A percentile compares a stretch with the other conserved stretches of the same genome.
Conservation (phyloP, 2,329 filamentous ascomycete genomes). For the Fusarium dlaminii region DNA sequence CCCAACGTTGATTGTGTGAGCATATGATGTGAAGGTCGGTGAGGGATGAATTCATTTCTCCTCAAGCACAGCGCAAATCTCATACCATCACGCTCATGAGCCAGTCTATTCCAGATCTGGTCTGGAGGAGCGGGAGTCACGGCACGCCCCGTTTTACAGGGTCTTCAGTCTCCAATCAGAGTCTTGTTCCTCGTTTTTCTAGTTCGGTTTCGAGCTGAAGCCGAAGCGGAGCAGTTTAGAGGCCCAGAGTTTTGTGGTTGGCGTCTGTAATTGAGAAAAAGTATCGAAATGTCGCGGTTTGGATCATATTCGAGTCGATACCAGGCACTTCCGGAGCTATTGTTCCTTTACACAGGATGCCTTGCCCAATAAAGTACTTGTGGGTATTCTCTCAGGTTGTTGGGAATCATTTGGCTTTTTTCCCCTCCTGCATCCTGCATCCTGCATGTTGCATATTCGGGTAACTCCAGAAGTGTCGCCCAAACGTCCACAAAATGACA, state of each 20-base stretch:
- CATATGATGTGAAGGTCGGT: not conserved
- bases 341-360: not conserved
- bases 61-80: not conserved
- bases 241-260: not conserved
- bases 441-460: not conserved
- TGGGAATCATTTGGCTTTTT: not conserved
- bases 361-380: not conserved
- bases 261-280: not conserved
- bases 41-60: not conserved
- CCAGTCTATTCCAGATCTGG: conserved; percentile 20
- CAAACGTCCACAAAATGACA: not conserved
- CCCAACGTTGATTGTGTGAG: not conserved
- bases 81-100: conserved; percentile 2
- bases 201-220: conserved; percentile 6
- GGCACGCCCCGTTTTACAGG: conserved; percentile 32
- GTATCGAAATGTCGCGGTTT: not conserved
- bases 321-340: not conserved
- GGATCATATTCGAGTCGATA: not conserved
- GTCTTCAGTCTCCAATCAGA: conserved; percentile 28
- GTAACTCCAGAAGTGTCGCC: not conserved
- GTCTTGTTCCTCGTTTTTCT: conserved; percentile 2
- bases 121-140: conserved; percentile 39
- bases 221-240: not conserved
- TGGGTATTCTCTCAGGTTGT: not conserved
- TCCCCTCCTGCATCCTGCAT: not conserved